Evolutionary conservation across 768 basidiomycete species (phyloP), one percentile per base, ranked within the genome.

Genomic region (Podaxis mareebaensis): DNA sequence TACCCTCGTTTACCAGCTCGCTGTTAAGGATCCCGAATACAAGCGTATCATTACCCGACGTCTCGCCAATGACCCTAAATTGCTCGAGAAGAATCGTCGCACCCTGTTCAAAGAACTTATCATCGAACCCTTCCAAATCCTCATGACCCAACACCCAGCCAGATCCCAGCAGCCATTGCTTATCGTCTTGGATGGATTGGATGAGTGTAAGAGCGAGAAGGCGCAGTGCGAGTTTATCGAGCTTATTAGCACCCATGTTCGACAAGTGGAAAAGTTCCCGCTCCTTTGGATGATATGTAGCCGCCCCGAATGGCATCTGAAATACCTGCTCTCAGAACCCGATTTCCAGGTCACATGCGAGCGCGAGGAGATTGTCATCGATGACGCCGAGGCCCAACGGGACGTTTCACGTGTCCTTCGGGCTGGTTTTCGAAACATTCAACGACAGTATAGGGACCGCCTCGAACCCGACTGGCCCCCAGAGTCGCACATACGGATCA

Each of bases 241-340:
- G 17, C 51, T 64, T 51, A 42, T 64, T 39, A 54, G 53, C 40
- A 22, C 28, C 8, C 53, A 61, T 26, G 52, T 42, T n/a, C 52
- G 40, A 46, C 13, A 24, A 4, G 17, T 54, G 8, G 28, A 17
- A 3, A 15, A 30, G 46, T 52, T 58, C 28, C 60, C 60, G 6
- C 28, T 61, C n/a, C 52, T n/a, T 11, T 51, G 48, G 48, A 51
- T 51, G 48, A 26, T 51, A 11, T 51, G 48, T 26, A 51, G 49
- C 26, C 52, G 60, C 4, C 60, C 52, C 13, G 53, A 61, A 36
- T 53, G 53, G 53, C 60, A 61, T n/a, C 22, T 61, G n/a, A 61
- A 54, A 22, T 11, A n/a, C 17, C 26, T 54, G 20, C 40, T 61
- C 24, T 49, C 49, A 17, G 15, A 38, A 8, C 30, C 48, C 2